Evolutionary conservation across 2,329 filamentous ascomycete genomes (phyloP), one percentile per base, ranked within the genome.

Genomic region (Sporothrix pseudoabietina): DNA sequence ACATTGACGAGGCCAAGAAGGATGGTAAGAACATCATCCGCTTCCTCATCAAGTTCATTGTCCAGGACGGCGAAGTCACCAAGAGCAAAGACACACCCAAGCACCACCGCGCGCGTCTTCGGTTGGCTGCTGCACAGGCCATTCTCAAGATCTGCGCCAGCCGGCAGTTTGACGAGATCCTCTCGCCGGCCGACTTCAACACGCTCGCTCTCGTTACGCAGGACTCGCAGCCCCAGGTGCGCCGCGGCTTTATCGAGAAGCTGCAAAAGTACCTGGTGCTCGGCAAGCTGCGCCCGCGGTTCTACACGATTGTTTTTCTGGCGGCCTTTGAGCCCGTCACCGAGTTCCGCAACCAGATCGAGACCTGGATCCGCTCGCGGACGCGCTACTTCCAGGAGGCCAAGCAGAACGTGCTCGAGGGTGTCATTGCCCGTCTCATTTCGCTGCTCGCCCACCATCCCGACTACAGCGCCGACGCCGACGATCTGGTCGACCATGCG

Each of bases 361-460:
- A 93, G 75, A 97, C 93, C 0, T 99, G 96, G 94, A 89, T 98
- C 69, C 91, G 92, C 70, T 95, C 94, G 61, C 89, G 94, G 16
- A 90, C 91, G 9, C 88, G 90, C 26, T 86, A 88, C 72, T 93
- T 92, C 78, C 82, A 82, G 73, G 84, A 86, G 44, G 85, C 82
- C 75, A 89, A 87, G 77, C 86, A 89, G 72, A 89, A 86, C 10
- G 86, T 92, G 8, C 89, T 99, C 84, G 95, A 98, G 81, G 88
- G 90, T 30, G 87, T 91, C 14, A 92, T 98, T 79, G 90, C 92
- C 35, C 90, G 96, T 9, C 87, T 98, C 47, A 85, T 99, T 71
- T 96, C 94, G 68, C 84, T 99, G 59, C 87, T 99, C 59, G 94
- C 95, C 5, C 95, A 98, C 80, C 96, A 99, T 80, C 94, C 94